Percentiles rank a stretch among this genome's conserved stretches.
These are phyloP conservation scores for Metrosideros polymorpha DNA, from an alignment of 441 rosid genomes.

Conservation along the genomic window DNA sequence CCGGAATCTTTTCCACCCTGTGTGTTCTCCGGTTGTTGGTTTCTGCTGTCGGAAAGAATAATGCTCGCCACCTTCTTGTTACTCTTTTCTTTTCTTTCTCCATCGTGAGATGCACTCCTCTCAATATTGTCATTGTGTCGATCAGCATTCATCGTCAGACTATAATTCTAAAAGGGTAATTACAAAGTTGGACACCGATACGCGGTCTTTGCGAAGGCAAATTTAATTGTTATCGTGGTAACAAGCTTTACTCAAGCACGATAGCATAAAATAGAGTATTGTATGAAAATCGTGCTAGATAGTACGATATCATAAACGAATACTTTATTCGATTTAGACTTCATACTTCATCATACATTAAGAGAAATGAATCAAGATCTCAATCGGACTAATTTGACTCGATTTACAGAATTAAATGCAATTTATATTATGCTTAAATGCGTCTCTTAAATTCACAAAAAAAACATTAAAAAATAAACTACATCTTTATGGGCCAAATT, in stretches of 20 bases:
- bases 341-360: rapidly evolving
- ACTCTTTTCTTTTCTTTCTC: background rate
- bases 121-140: rapidly evolving
- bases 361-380: background rate
- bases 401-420: rapidly evolving
- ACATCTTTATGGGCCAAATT: no score
- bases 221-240: background rate
- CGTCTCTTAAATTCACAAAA: background rate
- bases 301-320: background rate
- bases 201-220: no score
- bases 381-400: rapidly evolving
- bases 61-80: background rate
- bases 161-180: background rate
- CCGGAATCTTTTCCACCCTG: background rate
- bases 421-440: background rate
- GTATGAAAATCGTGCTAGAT: rapidly evolving
- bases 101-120: background rate
- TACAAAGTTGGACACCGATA: no score
- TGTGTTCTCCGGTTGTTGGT: no score
- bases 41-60: background rate
- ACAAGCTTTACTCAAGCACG: background rate
- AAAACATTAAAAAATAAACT: background rate
- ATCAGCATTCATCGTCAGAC: background rate
- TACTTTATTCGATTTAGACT: background rate
- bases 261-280: background rate